These are phyloP conservation scores for Pichia sp. DNA, from an alignment of 1,139 yeast genomes.

Conservation along the genomic window DNA sequence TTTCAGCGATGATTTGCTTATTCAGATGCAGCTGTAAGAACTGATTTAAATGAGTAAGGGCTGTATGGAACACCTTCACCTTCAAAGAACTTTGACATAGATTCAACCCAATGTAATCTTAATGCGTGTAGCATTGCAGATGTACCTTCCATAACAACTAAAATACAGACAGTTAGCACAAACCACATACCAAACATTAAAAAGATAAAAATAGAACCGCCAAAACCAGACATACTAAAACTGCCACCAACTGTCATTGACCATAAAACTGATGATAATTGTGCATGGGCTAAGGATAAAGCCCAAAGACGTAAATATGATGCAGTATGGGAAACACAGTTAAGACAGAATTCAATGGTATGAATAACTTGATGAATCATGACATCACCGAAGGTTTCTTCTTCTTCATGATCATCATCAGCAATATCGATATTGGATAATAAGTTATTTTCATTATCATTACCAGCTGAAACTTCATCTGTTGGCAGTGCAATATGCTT, in stretches of 20 bases:
- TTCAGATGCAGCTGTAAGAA: constrained; percentile 7
- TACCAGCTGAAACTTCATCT: constrained; percentile 15
- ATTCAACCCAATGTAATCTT: constrained; percentile 83
- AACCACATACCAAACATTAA: constrained; percentile 75
- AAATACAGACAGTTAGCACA: constrained; percentile 60
- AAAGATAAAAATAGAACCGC: constrained; percentile 48
- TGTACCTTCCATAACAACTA: constrained; percentile 81
- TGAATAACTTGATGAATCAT: constrained; percentile 77
- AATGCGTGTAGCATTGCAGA: constrained; percentile 82
- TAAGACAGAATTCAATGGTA: constrained; percentile 71
- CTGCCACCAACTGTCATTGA: constrained; percentile 65
- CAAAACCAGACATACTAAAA: constrained; percentile 36
- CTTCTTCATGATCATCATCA: constrained; percentile 49
- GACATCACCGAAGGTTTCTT: constrained; percentile 61
- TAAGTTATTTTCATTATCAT: constrained; percentile 29
- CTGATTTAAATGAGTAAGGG: constrained; percentile 50
- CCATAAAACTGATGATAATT: constrained; percentile 69
- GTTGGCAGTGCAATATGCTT: constrained; percentile 21
- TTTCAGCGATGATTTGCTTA: background rate
- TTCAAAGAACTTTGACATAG: constrained; percentile 79
- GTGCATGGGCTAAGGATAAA: constrained; percentile 71
- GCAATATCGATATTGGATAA: constrained; percentile 26
- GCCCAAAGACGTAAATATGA: constrained; percentile 78
- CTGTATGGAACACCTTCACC: constrained; percentile 72
- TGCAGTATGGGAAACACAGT: constrained; percentile 75